phyloP scores from a whole-genome alignment of 441 rosid species.

The Syzygium syzygioides region DNA sequence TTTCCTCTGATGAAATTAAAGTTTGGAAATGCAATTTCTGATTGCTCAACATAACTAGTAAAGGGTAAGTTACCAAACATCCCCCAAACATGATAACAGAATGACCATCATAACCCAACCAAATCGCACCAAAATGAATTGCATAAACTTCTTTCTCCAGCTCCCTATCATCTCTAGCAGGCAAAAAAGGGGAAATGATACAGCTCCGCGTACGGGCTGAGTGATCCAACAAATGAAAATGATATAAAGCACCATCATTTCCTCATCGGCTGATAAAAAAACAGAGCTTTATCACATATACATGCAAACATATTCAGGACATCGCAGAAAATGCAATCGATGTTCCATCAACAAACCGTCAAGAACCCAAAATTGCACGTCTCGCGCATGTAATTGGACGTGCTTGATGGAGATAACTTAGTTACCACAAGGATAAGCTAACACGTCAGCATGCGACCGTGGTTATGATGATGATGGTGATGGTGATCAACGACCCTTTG shows the following conservation, averaged over 20 bases:
- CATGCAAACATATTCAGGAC: background rate
- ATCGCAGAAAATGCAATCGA: background rate
- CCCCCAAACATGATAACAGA: background rate
- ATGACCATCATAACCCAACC: background rate
- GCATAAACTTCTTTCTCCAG: background rate
- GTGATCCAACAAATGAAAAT: background rate
- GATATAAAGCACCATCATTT: background rate
- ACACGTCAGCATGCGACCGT: background rate
- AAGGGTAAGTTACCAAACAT: background rate
- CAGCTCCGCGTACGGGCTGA: background rate
- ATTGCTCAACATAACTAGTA: background rate
- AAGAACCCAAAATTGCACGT: background rate
- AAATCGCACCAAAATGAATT: background rate
- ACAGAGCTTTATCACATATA: background rate
- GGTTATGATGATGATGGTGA: too few species aligned
- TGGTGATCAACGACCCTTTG: background rate
- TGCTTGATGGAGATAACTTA: background rate
- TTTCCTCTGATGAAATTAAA: background rate
- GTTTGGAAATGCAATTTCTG: background rate
- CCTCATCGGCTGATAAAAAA: background rate
- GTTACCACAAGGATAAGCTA: background rate
- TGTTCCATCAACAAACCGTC: background rate
- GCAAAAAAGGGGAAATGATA: background rate
- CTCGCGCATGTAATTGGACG: background rate
- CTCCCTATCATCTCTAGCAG: background rate